Percentiles rank a stretch among this genome's conserved stretches.
Evolutionary conservation across 2,329 filamentous ascomycete species (phyloP).

Genomic region (Fusarium stilboides): DNA sequence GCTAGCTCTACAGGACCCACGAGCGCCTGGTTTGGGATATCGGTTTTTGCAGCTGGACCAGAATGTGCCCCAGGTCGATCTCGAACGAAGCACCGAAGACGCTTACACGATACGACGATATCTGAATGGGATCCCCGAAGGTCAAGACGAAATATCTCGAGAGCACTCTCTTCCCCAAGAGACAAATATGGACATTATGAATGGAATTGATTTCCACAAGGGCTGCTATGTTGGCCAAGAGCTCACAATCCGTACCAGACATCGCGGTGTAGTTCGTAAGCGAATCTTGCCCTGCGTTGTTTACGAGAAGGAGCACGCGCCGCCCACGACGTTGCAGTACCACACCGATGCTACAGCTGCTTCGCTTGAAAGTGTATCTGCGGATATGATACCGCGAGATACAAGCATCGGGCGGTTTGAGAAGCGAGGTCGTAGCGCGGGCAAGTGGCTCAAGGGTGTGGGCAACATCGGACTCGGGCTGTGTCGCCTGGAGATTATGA

Average conservation of each 20-base stretch:
- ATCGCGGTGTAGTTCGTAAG: conserved; percentile 94
- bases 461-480: conserved; percentile 91
- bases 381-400: conserved; percentile 59
- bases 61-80: conserved; percentile 57
- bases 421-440: conserved; percentile 78
- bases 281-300: conserved; percentile 85
- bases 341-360: conserved; percentile 50
- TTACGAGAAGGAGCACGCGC: conserved; percentile 66
- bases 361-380: conserved; percentile 48
- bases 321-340: conserved; percentile 64
- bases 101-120: conserved; percentile 85
- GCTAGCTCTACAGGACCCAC: conserved; percentile 64
- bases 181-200: conserved; percentile 88
- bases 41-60: conserved; percentile 59
- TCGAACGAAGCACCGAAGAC: conserved; percentile 65
- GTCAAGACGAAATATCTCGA: conserved; percentile 81
- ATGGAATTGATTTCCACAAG: conserved; percentile 92
- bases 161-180: conserved; percentile 87
- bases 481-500: conserved; percentile 93
- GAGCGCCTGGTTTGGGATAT: conserved; percentile 70
- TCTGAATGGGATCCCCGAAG: conserved; percentile 86
- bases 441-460: conserved; percentile 83
- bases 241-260: conserved; percentile 93
- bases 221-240: conserved; percentile 98
- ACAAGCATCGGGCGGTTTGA: conserved; percentile 66